phyloP scores from a whole-genome alignment of 106 monocot species.

The Acanthochlamys bracteata region DNA sequence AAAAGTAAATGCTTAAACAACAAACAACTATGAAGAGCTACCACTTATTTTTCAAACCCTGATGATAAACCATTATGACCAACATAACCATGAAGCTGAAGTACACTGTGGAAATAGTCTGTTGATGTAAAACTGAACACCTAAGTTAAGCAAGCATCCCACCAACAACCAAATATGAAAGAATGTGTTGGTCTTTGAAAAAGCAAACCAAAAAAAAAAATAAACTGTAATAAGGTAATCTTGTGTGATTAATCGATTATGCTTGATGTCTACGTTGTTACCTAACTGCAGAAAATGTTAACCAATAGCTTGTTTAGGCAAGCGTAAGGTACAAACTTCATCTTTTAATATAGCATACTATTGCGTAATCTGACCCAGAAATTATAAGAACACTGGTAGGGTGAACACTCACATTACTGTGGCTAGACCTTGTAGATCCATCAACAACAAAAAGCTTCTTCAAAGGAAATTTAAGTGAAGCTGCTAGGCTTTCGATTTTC shows the following conservation, averaged over 20 bases:
- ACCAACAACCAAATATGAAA: too few relatives aligned
- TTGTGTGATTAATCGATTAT: too few relatives aligned
- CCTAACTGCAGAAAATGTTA: too few relatives aligned
- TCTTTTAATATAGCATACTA: too few relatives aligned
- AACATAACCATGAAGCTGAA: not conserved
- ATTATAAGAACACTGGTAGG: not conserved
- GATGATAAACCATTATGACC: not conserved
- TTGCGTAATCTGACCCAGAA: too few relatives aligned
- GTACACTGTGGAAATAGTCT: not conserved
- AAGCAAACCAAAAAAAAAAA: too few relatives aligned
- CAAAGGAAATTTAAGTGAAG: constrained; percentile 84
- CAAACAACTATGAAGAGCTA: not conserved
- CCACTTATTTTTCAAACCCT: not conserved
- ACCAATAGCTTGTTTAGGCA: too few relatives aligned
- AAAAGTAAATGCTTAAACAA: not conserved
- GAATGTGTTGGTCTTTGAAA: too few relatives aligned
- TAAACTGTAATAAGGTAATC: too few relatives aligned
- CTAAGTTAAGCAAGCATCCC: too few relatives aligned
- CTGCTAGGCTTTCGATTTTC: constrained; percentile 81
- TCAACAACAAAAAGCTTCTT: constrained; percentile 99
- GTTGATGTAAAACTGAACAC: not conserved
- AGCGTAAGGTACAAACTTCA: too few relatives aligned
- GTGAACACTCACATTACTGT: constrained; percentile 72
- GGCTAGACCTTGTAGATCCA: constrained; percentile 96
- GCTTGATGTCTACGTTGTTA: too few relatives aligned